phyloP scores from a whole-genome alignment of 441 rosid species.

The Pelargonium myrrhifolium region DNA sequence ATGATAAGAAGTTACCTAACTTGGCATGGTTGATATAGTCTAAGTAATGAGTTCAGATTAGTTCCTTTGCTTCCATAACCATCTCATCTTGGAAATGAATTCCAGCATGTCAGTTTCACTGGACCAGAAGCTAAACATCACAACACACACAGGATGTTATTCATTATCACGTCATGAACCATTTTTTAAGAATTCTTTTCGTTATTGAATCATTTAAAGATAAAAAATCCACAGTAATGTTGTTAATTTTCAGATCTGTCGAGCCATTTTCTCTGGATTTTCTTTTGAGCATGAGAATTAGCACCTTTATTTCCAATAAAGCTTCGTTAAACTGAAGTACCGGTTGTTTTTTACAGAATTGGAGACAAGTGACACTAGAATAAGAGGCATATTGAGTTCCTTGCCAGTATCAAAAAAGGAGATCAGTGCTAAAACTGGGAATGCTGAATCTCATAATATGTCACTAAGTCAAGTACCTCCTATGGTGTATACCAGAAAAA shows the following conservation, averaged over 20 bases:
- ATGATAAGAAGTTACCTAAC: neutral
- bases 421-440: slow-evolving; percentile 16
- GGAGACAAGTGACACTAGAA: slow-evolving; percentile 16
- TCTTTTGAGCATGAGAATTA: neutral
- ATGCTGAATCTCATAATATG: slow-evolving; percentile 15
- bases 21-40: slow-evolving; percentile 4
- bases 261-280: neutral
- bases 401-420: slow-evolving; percentile 24
- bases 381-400: slow-evolving; percentile 17
- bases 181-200: neutral
- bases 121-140: slow-evolving; percentile 12
- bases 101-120: neutral
- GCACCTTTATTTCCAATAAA: neutral
- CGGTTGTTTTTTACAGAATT: slow-evolving; percentile 13
- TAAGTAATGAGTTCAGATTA: neutral
- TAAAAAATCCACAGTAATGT: neutral
- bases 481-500: slow-evolving; percentile 47
- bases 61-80: slow-evolving; percentile 10
- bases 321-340: neutral
- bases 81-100: neutral
- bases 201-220: slow-evolving; percentile 2
- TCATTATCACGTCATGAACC: slow-evolving; percentile 8
- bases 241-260: neutral
- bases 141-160: slow-evolving; percentile 9
- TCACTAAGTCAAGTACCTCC: slow-evolving; percentile 26